phyloP scores from a whole-genome alignment of 1,284 basidiomycete species.

The Tremellales sp. region DNA sequence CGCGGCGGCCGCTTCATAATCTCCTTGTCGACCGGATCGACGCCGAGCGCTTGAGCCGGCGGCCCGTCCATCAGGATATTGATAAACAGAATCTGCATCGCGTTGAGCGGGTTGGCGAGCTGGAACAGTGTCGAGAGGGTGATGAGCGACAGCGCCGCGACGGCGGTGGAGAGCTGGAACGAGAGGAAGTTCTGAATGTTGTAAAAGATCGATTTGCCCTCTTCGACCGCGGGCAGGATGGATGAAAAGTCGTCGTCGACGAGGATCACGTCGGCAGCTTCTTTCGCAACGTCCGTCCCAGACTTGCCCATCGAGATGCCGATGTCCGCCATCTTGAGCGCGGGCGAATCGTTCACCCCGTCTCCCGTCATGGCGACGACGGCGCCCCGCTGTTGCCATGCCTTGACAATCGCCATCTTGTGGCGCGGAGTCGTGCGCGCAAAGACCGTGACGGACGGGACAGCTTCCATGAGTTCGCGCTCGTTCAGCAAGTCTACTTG shows the following conservation, averaged over 20 bases:
- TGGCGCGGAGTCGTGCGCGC: conserved; percentile 92
- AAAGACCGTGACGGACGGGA: conserved; percentile 80
- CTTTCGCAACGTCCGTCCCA: conserved; percentile 96
- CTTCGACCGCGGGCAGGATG: conserved; percentile 89
- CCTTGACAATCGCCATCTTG: conserved; percentile 95
- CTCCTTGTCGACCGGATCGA: conserved; percentile 88
- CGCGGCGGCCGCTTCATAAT: conserved; percentile 87
- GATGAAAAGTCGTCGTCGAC: conserved; percentile 98
- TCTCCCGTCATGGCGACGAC: conserved; percentile 98
- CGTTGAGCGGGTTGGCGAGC: conserved; percentile 87
- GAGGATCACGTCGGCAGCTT: conserved; percentile 93
- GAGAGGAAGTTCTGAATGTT: conserved; percentile 98
- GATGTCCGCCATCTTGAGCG: conserved; percentile 96
- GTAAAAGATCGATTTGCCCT: conserved; percentile 97
- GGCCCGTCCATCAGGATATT: conserved; percentile 99
- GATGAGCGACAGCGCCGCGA: conserved; percentile 90
- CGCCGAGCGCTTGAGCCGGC: conserved; percentile 90
- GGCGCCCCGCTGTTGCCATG: conserved; percentile 79
- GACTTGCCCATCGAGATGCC: conserved; percentile 96
- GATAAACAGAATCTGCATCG: conserved; percentile 98
- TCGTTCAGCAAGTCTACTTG: conserved; percentile 80
- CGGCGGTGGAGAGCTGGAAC: conserved; percentile 95
- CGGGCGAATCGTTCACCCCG: conserved; percentile 96
- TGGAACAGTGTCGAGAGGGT: conserved; percentile 87
- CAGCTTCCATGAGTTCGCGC: conserved; percentile 73